Percentiles rank a stretch among this genome's conserved stretches.
Evolutionary conservation across 208 protist genomes (phyloP).

Genomic region (Tritrichomonas foetus): DNA sequence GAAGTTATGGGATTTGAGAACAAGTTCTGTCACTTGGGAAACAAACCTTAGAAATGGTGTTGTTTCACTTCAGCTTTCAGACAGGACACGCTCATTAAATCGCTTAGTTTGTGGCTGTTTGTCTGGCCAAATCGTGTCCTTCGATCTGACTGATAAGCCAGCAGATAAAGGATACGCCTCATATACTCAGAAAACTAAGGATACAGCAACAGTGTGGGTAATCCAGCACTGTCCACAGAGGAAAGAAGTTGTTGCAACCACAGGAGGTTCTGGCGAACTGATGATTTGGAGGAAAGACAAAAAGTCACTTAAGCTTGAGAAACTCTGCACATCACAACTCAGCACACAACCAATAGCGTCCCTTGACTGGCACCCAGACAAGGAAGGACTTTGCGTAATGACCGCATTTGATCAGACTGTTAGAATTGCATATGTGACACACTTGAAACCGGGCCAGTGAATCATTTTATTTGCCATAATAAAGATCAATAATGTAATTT

Average conservation of each 20-base stretch:
- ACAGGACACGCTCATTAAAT: neutral
- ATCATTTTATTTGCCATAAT: too few relatives aligned
- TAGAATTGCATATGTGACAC: conserved; percentile 47
- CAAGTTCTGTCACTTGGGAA: conserved; percentile 51
- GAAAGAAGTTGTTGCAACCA: conserved; percentile 54
- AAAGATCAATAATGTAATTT: too few relatives aligned
- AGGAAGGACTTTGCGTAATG: conserved; percentile 55
- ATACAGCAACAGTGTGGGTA: conserved; percentile 54
- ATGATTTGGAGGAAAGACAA: conserved; percentile 52
- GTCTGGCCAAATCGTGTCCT: conserved; percentile 2
- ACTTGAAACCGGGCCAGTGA: too few relatives aligned
- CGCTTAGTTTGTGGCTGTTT: neutral
- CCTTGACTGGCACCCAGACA: conserved; percentile 57
- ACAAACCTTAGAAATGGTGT: conserved; percentile 51
- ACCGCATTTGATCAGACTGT: conserved; percentile 54
- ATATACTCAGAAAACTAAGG: neutral
- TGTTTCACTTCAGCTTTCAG: neutral
- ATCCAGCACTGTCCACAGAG: conserved; percentile 57
- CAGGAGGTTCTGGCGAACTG: conserved; percentile 55
- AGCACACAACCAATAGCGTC: conserved; percentile 54
- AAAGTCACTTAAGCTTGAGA: conserved; percentile 39
- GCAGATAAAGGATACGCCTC: neutral
- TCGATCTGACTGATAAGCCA: conserved; percentile 5
- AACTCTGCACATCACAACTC: neutral
- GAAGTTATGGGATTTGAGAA: conserved; percentile 56